Evolutionary conservation across 1,284 basidiomycete genomes (phyloP), one percentile per base, ranked within the genome.

Genomic region (Cryptococcus depauperatus): DNA sequence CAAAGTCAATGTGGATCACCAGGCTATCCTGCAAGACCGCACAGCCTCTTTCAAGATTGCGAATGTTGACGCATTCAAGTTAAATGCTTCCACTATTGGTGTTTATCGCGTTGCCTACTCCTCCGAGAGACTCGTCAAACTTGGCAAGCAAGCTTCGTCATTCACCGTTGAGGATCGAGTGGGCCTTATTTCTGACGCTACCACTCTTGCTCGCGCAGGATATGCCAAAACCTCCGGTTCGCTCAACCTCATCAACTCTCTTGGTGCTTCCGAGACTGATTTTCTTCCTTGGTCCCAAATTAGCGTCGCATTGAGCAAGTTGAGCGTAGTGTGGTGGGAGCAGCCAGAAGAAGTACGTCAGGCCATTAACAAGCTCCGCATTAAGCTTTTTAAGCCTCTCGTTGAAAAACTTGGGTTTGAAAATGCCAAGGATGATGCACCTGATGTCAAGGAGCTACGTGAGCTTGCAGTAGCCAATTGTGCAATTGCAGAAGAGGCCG

Each of bases 101-200:
- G 86, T 95, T 59, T 97, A 48, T 69, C 85, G 91, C 40, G 90
- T 95, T 27, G 74, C 84, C 23, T 98, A 98, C 72, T 79, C 83
- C 14, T 79, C 86, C 26, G 84, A 87, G 58, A 79, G 86, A 29
- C 77, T 95, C 18, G 74, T 75, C 29, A 81, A 81, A 64, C 85
- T 97, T 49, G 90, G 85, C 11, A 70, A 76, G 35, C 86, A 90
- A 61, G 85, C 87, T 3, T 77, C 82, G 13, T 81, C 79, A 62
- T 88, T 95, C 72, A 78, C 82, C 5, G 74, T 89, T 46, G 82
- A 85, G 53, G 93, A 98, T 68, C 79, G 88, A 37, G 80, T 92
- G 50, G 90, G 90, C 19, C 75, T 96, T 11, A 78, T 92, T 26
- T 80, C 83, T 51, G 89, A 93, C 61, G 77, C 83, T 1, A 79